phyloP scores from a whole-genome alignment of 2,329 filamentous ascomycete species.

The Knufia petricola region DNA sequence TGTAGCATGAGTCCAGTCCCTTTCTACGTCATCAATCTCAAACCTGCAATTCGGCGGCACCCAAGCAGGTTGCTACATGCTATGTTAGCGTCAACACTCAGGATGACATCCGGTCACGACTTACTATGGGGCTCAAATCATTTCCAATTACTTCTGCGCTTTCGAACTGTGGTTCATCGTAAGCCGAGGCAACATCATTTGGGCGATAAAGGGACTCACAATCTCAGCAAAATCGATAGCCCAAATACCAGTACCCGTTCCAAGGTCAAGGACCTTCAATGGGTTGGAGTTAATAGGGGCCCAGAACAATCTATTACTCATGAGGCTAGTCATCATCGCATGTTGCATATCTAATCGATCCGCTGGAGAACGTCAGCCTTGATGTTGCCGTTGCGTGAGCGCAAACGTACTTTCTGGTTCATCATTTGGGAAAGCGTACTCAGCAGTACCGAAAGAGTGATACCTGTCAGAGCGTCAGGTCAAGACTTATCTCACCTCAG shows the following conservation, averaged over 20 bases:
- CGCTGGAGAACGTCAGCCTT: background rate
- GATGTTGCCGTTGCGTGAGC: background rate
- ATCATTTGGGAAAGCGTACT: background rate
- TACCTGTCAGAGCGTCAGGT: background rate
- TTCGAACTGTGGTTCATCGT: slow-evolving; percentile 22
- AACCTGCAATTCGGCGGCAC: slow-evolving; percentile 28
- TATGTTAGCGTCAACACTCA: background rate
- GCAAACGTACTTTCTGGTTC: background rate
- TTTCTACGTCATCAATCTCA: slow-evolving; percentile 28
- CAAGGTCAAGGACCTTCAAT: slow-evolving; percentile 18
- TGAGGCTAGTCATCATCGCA: slow-evolving; percentile 17
- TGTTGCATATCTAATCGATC: slow-evolving; percentile 27
- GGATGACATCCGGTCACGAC: background rate
- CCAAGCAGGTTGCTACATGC: slow-evolving; percentile 35
- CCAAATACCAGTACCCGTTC: slow-evolving; percentile 24
- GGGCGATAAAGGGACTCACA: slow-evolving; percentile 12
- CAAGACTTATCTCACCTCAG: too few relatives aligned
- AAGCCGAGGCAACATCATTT: background rate
- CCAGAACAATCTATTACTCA: slow-evolving; percentile 16
- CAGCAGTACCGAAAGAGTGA: background rate
- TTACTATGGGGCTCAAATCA: slow-evolving; percentile 29
- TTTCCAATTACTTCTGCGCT: slow-evolving; percentile 28
- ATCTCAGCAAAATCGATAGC: slow-evolving; percentile 27
- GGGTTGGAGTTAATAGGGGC: slow-evolving; percentile 18
- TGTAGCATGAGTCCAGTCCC: slow-evolving; percentile 25